Base-by-base conservation (phyloP, 192 early-diverging fungal species). In the Coemansia sp. region DNA sequence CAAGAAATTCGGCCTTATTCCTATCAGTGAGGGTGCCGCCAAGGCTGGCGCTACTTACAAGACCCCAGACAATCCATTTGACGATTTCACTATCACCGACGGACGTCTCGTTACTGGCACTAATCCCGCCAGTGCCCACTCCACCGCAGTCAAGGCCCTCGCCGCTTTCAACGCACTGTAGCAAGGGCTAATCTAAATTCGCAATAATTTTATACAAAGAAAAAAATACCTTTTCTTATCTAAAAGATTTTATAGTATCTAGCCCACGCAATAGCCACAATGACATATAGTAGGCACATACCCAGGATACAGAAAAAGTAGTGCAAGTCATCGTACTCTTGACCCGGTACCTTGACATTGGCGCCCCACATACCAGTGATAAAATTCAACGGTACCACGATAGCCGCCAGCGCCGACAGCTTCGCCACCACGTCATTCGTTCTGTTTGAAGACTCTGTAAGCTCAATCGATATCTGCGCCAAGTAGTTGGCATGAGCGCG, bases 351-450 rank as follows among this genome's bases (percentile, higher is more conserved):
- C 44, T 78, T 81, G 63, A 88, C 85, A 51, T 88, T 87, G 18
- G 86, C 80, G 63, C 89, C 89, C 85, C 85, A 89, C 64, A 90
- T 77, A 24, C 94, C 95, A 0, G 96, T 95, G 31, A 97, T 87
- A 65, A 98, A 77, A 67, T 96, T 96, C 67, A 97, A 77, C 15
- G 97, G 97, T 29, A 99, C 88, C 18, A 99, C 77, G 43, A 99
- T 93, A 33, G 89, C 90, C 0, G 94, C 97, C 54, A 98, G 66
- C 10, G 93, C 92, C 1, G 95, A 96, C 75, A 99, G 88, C 67
- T 91, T 90, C 64, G 93, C 91, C 24, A 98, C 92, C 0, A 94
- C 94, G 46, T 93, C 91, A 64, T 94, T 96, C 10, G 95, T 97
- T 20, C 88, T 72, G 81, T 96, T 94, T 36, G 91, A 90, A 6